Conservation (phyloP, 1,284 basidiomycete genomes). For the Meripilus lineatus region DNA sequence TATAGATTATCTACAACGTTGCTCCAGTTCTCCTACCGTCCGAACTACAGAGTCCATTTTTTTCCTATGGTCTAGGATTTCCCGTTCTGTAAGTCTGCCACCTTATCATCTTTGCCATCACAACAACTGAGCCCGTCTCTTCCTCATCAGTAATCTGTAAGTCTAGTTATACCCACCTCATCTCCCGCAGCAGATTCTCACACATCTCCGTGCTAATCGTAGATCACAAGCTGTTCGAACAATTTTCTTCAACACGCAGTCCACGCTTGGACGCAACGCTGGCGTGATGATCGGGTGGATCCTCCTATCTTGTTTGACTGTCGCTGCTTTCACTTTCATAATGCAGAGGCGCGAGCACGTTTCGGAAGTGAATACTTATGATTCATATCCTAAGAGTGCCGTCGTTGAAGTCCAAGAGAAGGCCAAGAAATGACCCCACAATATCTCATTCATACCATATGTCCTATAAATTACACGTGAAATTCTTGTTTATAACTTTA, state of each 20-base stretch:
- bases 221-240: slow-evolving; percentile 35
- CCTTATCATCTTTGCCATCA: background rate
- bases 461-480: too few species aligned
- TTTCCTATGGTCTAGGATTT: slow-evolving; percentile 35
- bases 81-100: slow-evolving; percentile 36
- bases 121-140: too few species aligned
- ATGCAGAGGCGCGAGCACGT: slow-evolving; percentile 30
- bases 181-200: too few species aligned
- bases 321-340: slow-evolving; percentile 36
- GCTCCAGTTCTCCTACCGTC: slow-evolving; percentile 37
- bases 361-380: too few species aligned
- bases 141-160: too few species aligned
- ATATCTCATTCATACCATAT: too few species aligned
- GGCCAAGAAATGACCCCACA: too few species aligned
- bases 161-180: too few species aligned
- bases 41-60: slow-evolving; percentile 41
- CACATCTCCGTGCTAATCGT: too few species aligned
- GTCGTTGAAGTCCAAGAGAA: too few species aligned
- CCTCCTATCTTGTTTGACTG: slow-evolving; percentile 32
- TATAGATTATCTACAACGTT: slow-evolving; percentile 40
- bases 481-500: too few species aligned
- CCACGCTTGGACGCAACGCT: slow-evolving; percentile 37
- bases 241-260: slow-evolving; percentile 46
- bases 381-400: too few species aligned
- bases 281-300: slow-evolving; percentile 46